Base-by-base conservation (phyloP, 176 grass and related monocot genomes). In the Bolboschoenus planiculmis region DNA sequence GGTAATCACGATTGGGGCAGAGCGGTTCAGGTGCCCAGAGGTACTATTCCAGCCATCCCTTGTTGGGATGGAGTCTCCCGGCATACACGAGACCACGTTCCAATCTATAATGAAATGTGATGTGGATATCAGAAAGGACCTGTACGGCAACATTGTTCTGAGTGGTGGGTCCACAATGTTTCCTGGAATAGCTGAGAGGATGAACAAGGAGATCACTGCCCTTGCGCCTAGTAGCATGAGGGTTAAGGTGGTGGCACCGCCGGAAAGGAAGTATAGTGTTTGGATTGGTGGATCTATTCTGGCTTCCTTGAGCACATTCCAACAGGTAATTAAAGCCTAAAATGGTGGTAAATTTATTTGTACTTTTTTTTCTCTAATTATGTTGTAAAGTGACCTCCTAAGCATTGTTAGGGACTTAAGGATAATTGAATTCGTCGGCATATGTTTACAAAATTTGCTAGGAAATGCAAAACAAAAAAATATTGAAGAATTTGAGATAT, bases 101-200 rank as follows among this genome's bases (percentile, higher is more conserved):
- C 91, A 92, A 48, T 95, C 93, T 78, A 92, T 95, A 86, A 95
- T 95, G 93, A 95, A 95, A 78, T 95, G 93, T 1, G 93, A 95
- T 2, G 90, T 92, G 1, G 90, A 95, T 80, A 95, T 95, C 77
- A 92, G 93, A 79, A 95, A 95, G 88, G 93, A 95, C 63, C 82
- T 94, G 20, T 95, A 95, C 0, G 90, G 93, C 21, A 95, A 95
- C 86, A 95, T 95, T 78, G 93, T 95, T 61, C 93, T 95, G 68
- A 95, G 93, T 72, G 93, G 93, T 87, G 93, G 93, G 44, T 92
- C 90, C 61, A 95, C 93, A 59, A 95, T 95, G 93, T 95, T 95
- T 48, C 90, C 93, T 15, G 93, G 93, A 64, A 92, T 95, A 14
- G 93, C 90, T 0, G 93, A 95, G 67, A 88, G 93, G 35, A 95